These are phyloP conservation scores for Penicillium nucicola DNA, from an alignment of 495 filamentous ascomycete species.

Conservation along the genomic window DNA sequence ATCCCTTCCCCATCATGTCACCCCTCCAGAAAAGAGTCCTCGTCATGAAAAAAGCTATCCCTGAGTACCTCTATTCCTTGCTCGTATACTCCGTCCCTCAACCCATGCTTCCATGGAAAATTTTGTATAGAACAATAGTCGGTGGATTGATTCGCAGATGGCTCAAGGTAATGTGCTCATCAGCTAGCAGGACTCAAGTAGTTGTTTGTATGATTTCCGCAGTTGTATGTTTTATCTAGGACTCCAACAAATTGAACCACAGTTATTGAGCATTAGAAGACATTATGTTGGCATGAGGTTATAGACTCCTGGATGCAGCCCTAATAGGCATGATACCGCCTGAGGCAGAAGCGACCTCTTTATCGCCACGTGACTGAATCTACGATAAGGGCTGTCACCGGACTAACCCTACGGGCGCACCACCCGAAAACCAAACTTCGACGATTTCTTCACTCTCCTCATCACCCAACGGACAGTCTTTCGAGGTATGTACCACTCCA, in stretches of 20 bases:
- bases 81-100: conserved; percentile 27
- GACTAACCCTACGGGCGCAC: conserved; percentile 35
- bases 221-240: too few relatives aligned
- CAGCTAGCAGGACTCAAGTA: neutral
- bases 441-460: conserved; percentile 12
- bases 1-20: conserved; percentile 19
- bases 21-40: conserved; percentile 28
- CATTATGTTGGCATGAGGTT: too few relatives aligned
- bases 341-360: conserved; percentile 40
- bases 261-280: too few relatives aligned
- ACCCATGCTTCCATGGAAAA: conserved; percentile 8
- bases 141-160: neutral
- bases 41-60: conserved; percentile 36
- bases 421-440: conserved; percentile 26
- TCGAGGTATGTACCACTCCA: conserved; percentile 47
- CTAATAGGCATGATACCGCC: conserved; percentile 5
- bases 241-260: too few relatives aligned
- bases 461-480: conserved; percentile 23
- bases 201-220: neutral
- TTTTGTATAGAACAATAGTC: conserved; percentile 31
- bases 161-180: conserved; percentile 1
- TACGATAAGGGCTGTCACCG: conserved; percentile 25
- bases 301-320: too few relatives aligned
- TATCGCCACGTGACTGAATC: conserved; percentile 22
- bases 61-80: conserved; percentile 16